These are phyloP conservation scores for Blastobotrys peoriensis DNA, from an alignment of 805 yeast genomes.

Conservation along the genomic window DNA sequence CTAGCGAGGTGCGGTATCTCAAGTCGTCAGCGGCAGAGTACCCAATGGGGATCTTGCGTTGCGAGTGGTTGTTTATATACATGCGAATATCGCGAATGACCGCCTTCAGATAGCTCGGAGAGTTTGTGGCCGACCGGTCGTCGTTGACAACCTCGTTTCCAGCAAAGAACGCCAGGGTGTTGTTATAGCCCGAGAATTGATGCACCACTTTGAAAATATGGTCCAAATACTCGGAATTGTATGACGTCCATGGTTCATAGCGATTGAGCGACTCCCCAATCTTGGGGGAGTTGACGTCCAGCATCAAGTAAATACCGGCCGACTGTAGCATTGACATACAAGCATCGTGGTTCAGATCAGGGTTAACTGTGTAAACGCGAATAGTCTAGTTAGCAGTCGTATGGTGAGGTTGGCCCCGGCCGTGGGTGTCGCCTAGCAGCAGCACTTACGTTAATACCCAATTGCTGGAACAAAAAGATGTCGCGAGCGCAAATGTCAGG, in stretches of 20 bases:
- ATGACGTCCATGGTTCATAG: constrained; percentile 91
- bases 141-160: constrained; percentile 93
- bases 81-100: constrained; percentile 74
- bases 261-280: constrained; percentile 75
- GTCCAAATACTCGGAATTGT: constrained; percentile 59
- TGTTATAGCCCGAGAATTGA: constrained; percentile 77
- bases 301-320: constrained; percentile 85
- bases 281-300: constrained; percentile 88
- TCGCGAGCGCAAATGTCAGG: constrained; percentile 73
- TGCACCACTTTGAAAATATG: constrained; percentile 76
- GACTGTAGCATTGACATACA: constrained; percentile 90
- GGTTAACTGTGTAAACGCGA: constrained; percentile 81
- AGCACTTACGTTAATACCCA: constrained; percentile 57
- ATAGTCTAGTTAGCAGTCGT: constrained; percentile 42
- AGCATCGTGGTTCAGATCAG: constrained; percentile 72
- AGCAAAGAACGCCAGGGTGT: constrained; percentile 92
- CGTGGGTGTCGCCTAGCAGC: too few relatives aligned
- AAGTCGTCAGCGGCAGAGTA: constrained; percentile 96
- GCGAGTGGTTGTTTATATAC: constrained; percentile 53
- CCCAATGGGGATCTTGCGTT: constrained; percentile 79
- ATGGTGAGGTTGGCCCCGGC: not conserved
- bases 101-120: constrained; percentile 76
- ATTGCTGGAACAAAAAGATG: constrained; percentile 67
- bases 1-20: constrained; percentile 63
- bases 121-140: constrained; percentile 46